Conservation (phyloP, 331 rosid genomes). For the Saraca asoca region DNA sequence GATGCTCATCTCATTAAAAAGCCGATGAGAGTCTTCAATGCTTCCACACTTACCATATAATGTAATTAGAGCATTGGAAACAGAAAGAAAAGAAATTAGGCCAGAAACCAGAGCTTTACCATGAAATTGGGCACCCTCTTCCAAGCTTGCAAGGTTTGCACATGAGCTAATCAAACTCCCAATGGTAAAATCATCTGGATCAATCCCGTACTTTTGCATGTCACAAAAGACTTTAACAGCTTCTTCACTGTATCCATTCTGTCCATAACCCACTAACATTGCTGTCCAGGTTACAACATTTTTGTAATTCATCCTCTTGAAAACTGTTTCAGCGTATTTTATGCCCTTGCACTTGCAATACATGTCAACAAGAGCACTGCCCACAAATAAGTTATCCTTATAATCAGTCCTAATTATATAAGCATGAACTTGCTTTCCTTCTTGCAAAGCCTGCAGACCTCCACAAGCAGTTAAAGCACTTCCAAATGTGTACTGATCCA, state of each 20-base stretch:
- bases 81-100: conserved; percentile 56
- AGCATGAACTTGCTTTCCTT: conserved; percentile 79
- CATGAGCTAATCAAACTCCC: conserved; percentile 86
- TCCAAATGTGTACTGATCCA: conserved; percentile 84
- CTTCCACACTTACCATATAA: conserved; percentile 81
- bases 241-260: conserved; percentile 77
- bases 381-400: conserved; percentile 64
- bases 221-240: conserved; percentile 68
- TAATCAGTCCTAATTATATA: conserved; percentile 59
- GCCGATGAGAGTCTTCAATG: conserved; percentile 56
- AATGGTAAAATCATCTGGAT: conserved; percentile 74
- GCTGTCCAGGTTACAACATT: conserved; percentile 90
- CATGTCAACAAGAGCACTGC: conserved; percentile 91
- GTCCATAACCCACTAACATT: conserved; percentile 82
- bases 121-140: conserved; percentile 88
- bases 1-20: conserved; percentile 65
- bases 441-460: conserved; percentile 54
- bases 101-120: conserved; percentile 72
- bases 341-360: conserved; percentile 71
- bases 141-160: conserved; percentile 86
- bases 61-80: conserved; percentile 80
- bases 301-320: conserved; percentile 65
- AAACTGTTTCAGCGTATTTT: conserved; percentile 64
- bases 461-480: conserved; percentile 80
- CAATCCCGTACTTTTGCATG: conserved; percentile 73